Percentiles rank a stretch among this genome's conserved stretches.
Conservation (phyloP, 2,329 filamentous ascomycete genomes). For the Pseudogymnoascus sp. region DNA sequence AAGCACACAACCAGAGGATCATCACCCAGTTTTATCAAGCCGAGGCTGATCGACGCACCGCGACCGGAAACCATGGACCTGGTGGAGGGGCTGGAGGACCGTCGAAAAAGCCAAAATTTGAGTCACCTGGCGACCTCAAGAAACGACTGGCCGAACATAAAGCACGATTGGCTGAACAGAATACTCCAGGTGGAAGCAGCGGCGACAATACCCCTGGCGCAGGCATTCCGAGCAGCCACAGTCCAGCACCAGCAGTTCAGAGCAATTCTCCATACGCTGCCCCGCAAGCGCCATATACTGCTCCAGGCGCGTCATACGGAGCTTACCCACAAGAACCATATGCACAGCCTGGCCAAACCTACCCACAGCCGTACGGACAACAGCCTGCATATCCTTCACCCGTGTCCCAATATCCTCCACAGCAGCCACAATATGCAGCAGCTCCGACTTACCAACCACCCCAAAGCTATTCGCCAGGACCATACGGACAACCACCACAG, state of each 20-base stretch:
- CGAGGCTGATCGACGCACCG: constrained; percentile 71
- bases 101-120: constrained; percentile 63
- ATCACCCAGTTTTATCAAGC: constrained; percentile 77
- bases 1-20: constrained; percentile 79
- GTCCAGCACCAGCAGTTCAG: constrained; percentile 37
- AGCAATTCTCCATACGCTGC: constrained; percentile 26
- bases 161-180: constrained; percentile 55
- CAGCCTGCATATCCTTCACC: constrained; percentile 29
- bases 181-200: constrained; percentile 44
- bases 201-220: constrained; percentile 46
- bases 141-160: constrained; percentile 70
- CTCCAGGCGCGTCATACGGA: constrained; percentile 24
- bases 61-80: constrained; percentile 75
- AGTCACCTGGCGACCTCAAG: constrained; percentile 70
- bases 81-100: constrained; percentile 48
- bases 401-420: constrained; percentile 24
- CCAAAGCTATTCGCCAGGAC: constrained; percentile 25
- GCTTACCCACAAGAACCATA: constrained; percentile 29
- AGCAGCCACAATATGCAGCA: constrained; percentile 25
- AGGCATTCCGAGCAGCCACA: constrained; percentile 33
- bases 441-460: constrained; percentile 25
- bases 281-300: constrained; percentile 11
- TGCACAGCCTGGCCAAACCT: constrained; percentile 32
- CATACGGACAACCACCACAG: constrained; percentile 22
- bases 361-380: constrained; percentile 32